These are phyloP conservation scores for Hypoxylon sp. DNA, from an alignment of 2,329 filamentous ascomycete genomes.

Conservation along the genomic window DNA sequence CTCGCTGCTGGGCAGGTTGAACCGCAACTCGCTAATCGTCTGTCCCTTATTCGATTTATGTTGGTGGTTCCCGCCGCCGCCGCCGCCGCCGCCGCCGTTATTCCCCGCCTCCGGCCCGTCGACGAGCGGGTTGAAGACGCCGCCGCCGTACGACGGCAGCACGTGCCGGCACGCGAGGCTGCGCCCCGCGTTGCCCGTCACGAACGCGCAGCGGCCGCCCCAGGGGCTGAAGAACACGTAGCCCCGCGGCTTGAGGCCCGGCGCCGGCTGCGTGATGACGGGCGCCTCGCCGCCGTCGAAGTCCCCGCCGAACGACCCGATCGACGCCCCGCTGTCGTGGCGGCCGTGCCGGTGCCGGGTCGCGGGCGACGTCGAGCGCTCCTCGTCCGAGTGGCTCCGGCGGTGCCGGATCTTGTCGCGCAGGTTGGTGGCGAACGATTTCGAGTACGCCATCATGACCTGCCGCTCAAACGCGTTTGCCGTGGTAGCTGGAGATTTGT, in stretches of 20 bases:
- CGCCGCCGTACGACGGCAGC: conserved; percentile 60
- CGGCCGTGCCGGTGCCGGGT: conserved; percentile 47
- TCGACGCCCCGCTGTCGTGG: conserved; percentile 50
- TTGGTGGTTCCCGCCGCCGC: no score
- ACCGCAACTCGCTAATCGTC: conserved; percentile 84
- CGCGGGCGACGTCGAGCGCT: conserved; percentile 45
- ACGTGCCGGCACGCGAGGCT: conserved; percentile 80
- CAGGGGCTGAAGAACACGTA: conserved; percentile 89
- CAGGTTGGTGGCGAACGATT: conserved; percentile 61
- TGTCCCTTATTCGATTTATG: conserved; percentile 42
- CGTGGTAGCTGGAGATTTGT: conserved; percentile 18
- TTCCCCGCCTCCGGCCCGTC: conserved; percentile 52
- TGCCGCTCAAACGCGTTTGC: conserved; percentile 62
- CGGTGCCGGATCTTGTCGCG: conserved; percentile 58
- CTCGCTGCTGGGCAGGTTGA: conserved; percentile 79
- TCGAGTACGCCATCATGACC: conserved; percentile 68
- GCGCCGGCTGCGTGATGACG: conserved; percentile 57
- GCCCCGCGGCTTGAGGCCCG: conserved; percentile 67
- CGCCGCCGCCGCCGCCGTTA: conserved; percentile 48
- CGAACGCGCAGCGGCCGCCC: conserved; percentile 88
- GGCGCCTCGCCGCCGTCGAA: conserved; percentile 47
- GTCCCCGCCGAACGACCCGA: conserved; percentile 49
- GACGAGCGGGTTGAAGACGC: conserved; percentile 59
- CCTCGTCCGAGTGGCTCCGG: conserved; percentile 49
- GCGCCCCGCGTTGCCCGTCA: conserved; percentile 79